A percentile compares a stretch with the other conserved stretches of the same genome.
These are phyloP conservation scores for Moricandia moricandioides DNA, from an alignment of 345 rosid species.

Conservation along the genomic window DNA sequence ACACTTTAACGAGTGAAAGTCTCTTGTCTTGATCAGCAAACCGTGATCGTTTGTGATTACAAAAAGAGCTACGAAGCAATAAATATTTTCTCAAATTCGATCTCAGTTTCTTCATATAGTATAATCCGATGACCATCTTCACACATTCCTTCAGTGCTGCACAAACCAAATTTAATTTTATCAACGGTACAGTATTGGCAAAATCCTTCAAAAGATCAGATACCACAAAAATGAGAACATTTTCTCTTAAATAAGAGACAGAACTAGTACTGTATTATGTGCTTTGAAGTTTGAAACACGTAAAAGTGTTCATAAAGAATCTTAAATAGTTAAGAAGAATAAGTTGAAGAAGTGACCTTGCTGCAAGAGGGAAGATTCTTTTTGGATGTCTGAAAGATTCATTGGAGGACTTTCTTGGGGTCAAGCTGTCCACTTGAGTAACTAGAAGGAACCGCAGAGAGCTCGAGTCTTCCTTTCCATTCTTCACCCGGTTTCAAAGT, in stretches of 20 bases:
- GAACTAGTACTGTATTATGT: background rate
- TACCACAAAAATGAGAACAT: no score
- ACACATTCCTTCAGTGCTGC: slow-evolving; percentile 20
- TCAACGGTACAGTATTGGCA: background rate
- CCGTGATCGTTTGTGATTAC: slow-evolving; percentile 14
- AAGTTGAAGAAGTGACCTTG: slow-evolving; percentile 14
- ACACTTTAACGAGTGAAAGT: background rate
- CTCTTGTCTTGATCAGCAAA: slow-evolving; percentile 10
- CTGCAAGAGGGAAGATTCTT: no score
- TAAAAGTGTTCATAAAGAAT: background rate
- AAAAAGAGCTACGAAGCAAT: slow-evolving; percentile 6
- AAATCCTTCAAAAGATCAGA: no score
- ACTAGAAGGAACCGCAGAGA: slow-evolving; percentile 89
- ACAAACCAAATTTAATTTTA: background rate
- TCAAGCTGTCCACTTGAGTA: slow-evolving; percentile 32
- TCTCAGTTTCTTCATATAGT: slow-evolving; percentile 18
- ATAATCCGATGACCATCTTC: slow-evolving; percentile 15
- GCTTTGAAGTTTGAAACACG: background rate
- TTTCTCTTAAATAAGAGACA: background rate
- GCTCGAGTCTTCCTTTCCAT: slow-evolving; percentile 90
- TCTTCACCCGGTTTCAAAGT: slow-evolving; percentile 90
- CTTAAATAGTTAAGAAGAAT: background rate
- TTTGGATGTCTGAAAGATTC: no score
- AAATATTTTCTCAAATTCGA: background rate
- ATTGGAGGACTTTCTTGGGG: no score